phyloP scores from a whole-genome alignment of 306 rosid genomes.

The Betula pendula region DNA sequence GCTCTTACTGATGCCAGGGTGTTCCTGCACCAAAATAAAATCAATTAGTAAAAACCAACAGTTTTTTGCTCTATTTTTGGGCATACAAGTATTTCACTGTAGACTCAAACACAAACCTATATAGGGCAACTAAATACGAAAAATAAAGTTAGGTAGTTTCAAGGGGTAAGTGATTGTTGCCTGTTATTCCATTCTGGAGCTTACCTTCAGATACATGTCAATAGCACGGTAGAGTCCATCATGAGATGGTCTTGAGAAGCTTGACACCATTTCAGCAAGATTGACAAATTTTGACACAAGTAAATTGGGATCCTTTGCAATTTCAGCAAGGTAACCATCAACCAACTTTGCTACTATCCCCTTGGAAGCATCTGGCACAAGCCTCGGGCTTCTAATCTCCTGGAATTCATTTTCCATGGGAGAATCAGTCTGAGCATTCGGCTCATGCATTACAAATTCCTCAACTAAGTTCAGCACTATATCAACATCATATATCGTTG shows the following conservation, averaged over 20 bases:
- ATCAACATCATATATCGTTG: conserved; percentile 52
- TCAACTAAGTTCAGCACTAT: conserved; percentile 76
- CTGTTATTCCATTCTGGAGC: background rate
- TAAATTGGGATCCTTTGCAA: conserved; percentile 71
- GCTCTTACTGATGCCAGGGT: conserved; percentile 82
- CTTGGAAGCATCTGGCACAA: conserved; percentile 59
- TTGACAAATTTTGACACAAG: conserved; percentile 49
- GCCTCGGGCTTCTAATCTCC: conserved; percentile 61
- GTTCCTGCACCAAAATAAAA: conserved; percentile 59
- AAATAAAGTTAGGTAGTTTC: no score
- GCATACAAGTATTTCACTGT: background rate
- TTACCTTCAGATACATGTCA: conserved; percentile 84
- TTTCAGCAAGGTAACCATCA: conserved; percentile 82
- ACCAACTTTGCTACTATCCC: conserved; percentile 75
- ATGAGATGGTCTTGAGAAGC: conserved; percentile 72
- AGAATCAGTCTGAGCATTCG: conserved; percentile 41
- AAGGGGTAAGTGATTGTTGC: no score
- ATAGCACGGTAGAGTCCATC: conserved; percentile 90
- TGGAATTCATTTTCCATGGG: conserved; percentile 58
- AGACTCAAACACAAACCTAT: background rate
- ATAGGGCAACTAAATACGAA: no score
- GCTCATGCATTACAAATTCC: conserved; percentile 56
- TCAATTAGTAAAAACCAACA: conserved; percentile 7
- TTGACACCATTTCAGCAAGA: conserved; percentile 68
- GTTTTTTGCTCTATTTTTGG: background rate